These are phyloP conservation scores for Fonsecaea erecta DNA, from an alignment of 2,329 filamentous ascomycete genomes.

Conservation along the genomic window DNA sequence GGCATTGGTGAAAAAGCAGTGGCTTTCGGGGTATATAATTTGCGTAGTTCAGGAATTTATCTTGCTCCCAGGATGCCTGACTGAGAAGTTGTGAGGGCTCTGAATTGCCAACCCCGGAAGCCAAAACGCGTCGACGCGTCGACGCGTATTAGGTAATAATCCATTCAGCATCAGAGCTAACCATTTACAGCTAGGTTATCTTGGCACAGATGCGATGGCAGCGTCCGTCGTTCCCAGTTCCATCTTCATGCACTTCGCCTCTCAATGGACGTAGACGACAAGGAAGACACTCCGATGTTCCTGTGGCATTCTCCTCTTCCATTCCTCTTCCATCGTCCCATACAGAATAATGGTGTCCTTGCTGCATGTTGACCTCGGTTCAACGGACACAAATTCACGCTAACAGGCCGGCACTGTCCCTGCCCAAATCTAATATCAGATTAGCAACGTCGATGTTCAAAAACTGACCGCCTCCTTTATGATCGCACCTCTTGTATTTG, in stretches of 20 bases:
- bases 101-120: not conserved
- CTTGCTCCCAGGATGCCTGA: not conserved
- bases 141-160: constrained; percentile 11
- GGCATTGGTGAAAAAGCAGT: constrained; percentile 13
- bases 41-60: too few species aligned
- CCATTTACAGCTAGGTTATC: not conserved
- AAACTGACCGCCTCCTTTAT: not conserved
- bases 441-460: not conserved
- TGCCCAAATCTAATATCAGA: not conserved
- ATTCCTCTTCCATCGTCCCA: not conserved
- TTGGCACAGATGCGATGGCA: not conserved
- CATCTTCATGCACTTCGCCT: not conserved
- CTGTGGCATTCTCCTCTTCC: not conserved
- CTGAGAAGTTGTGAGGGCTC: not conserved
- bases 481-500: not conserved
- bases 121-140: not conserved
- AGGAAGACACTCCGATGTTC: not conserved
- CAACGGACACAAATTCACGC: not conserved
- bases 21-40: not conserved
- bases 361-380: not conserved
- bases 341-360: too few species aligned
- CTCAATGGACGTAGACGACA: not conserved
- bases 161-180: not conserved
- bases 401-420: not conserved
- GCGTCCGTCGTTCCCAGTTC: not conserved